Percentiles rank a stretch among this genome's conserved stretches.
These are phyloP conservation scores for Phytophthora vignae DNA, from an alignment of 352 stramenopile species.

Conservation along the genomic window DNA sequence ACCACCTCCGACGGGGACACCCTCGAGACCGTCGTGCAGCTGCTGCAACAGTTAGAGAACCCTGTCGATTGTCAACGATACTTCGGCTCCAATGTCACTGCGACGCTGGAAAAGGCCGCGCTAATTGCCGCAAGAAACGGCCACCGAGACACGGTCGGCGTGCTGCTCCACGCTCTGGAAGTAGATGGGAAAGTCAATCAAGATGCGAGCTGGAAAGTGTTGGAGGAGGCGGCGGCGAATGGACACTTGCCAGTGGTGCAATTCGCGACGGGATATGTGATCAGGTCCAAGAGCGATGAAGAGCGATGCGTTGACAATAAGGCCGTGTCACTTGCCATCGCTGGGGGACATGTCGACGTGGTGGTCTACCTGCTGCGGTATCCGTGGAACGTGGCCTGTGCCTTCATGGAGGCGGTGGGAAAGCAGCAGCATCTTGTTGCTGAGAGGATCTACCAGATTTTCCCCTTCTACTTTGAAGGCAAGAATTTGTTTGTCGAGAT, in stretches of 20 bases:
- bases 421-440: background rate
- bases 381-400: background rate
- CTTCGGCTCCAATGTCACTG: too few species aligned
- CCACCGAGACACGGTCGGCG: too few species aligned
- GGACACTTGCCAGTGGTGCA: background rate
- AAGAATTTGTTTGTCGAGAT: background rate
- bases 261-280: background rate
- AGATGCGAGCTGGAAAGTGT: too few species aligned
- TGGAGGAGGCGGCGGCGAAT: background rate
- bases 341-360: background rate
- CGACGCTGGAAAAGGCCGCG: too few species aligned
- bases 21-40: too few species aligned
- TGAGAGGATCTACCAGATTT: background rate
- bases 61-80: too few species aligned
- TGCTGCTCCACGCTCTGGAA: too few species aligned
- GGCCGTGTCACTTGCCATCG: background rate
- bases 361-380: background rate
- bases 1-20: too few species aligned
- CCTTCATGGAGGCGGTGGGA: background rate
- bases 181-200: too few species aligned
- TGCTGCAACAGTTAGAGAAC: too few species aligned
- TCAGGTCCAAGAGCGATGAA: background rate
- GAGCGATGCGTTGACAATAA: background rate
- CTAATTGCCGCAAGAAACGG: too few species aligned
- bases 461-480: background rate